Conservation (phyloP, 2,329 filamentous ascomycete species). For the Fusarium guadeloupense region DNA sequence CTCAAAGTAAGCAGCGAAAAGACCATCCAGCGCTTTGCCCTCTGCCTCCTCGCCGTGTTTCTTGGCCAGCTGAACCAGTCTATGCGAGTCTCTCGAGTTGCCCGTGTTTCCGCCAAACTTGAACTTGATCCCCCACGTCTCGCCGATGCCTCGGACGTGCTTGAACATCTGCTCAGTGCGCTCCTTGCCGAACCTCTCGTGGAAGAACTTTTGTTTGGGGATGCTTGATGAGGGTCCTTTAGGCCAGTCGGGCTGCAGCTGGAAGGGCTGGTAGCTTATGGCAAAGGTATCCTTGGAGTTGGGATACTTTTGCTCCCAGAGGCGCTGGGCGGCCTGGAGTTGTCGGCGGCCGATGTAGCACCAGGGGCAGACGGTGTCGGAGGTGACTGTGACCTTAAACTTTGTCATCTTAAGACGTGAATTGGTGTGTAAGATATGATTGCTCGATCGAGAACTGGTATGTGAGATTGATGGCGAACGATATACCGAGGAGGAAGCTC, state of each 20-base stretch:
- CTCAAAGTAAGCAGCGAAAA: conserved; percentile 57
- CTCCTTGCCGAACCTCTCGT: conserved; percentile 69
- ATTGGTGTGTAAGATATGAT: conserved; percentile 15
- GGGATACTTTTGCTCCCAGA: conserved; percentile 53
- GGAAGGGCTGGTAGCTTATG: conserved; percentile 57
- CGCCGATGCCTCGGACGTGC: conserved; percentile 46
- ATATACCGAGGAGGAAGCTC: too few relatives aligned
- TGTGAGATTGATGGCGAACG: neutral
- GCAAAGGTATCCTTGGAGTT: conserved; percentile 66
- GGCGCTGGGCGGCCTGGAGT: conserved; percentile 57
- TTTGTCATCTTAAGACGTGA: conserved; percentile 64
- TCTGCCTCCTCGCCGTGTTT: conserved; percentile 60
- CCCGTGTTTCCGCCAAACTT: conserved; percentile 75
- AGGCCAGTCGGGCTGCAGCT: conserved; percentile 52
- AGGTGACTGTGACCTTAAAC: conserved; percentile 57
- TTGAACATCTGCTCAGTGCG: conserved; percentile 51
- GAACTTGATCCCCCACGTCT: conserved; percentile 53
- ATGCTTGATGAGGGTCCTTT: conserved; percentile 45
- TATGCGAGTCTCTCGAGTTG: conserved; percentile 81
- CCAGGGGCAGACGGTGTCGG: conserved; percentile 62
- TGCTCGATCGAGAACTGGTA: neutral
- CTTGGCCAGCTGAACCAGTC: conserved; percentile 63
- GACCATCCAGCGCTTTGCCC: conserved; percentile 61
- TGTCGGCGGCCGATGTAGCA: conserved; percentile 60
- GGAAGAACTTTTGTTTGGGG: conserved; percentile 52